phyloP scores from a whole-genome alignment of 768 basidiomycete genomes.

The Rhizopogon rudus region DNA sequence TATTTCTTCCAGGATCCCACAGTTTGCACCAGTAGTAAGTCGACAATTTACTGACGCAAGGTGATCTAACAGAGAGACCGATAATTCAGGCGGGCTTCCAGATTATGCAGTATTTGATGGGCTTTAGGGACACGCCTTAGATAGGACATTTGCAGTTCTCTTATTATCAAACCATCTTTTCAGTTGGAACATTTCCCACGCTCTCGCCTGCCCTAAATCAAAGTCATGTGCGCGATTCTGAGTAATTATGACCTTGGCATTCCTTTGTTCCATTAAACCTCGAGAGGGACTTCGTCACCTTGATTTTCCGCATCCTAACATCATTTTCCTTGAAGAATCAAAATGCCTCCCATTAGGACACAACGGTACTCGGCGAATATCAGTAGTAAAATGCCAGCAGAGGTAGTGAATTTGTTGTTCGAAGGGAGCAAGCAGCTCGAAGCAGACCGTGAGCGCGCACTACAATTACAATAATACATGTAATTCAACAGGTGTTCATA shows the following conservation, averaged over 20 bases:
- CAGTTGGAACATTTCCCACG: neutral
- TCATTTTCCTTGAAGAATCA: neutral
- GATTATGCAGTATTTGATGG: constrained; percentile 58
- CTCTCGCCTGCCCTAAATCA: neutral
- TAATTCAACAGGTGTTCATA: neutral
- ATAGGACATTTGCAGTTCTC: constrained; percentile 1
- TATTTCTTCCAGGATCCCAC: constrained; percentile 35
- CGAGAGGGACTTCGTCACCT: too few relatives aligned
- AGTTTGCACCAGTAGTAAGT: constrained; percentile 58
- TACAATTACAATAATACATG: neutral
- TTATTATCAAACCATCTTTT: neutral
- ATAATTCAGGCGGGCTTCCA: constrained; percentile 51
- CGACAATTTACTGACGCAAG: neutral
- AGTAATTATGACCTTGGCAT: too few relatives aligned
- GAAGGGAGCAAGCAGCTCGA: too few relatives aligned
- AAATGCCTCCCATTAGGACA: constrained; percentile 1
- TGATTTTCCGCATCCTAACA: too few relatives aligned
- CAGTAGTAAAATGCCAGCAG: too few relatives aligned
- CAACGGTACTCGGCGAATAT: neutral
- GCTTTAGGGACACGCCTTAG: constrained; percentile 44
- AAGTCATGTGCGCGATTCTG: neutral
- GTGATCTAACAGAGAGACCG: neutral
- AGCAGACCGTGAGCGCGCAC: neutral
- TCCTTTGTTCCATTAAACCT: too few relatives aligned
- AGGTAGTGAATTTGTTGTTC: too few relatives aligned